A percentile compares a stretch with the other conserved stretches of the same genome.
Evolutionary conservation across 257 asterid species (phyloP).

Genomic region (Mentha longifolia): DNA sequence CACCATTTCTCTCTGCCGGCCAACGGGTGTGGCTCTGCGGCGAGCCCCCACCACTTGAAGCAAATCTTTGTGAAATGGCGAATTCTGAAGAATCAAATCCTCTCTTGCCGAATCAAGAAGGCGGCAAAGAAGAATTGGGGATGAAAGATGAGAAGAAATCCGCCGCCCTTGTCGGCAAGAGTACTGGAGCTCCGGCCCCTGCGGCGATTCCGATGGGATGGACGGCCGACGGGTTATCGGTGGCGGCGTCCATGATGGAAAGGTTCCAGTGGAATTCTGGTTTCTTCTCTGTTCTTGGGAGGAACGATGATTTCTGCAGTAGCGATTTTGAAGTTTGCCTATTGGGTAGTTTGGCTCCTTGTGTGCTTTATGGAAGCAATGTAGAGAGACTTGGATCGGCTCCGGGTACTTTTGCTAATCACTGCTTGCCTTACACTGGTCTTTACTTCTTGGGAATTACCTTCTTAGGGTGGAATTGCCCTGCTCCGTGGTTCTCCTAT

Average conservation of each 20-base stretch:
- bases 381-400: slow-evolving; percentile 74
- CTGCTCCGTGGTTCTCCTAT: slow-evolving; percentile 87
- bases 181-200: slow-evolving; percentile 33
- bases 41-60: no score
- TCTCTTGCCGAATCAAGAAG: slow-evolving; percentile 49
- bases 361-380: no score
- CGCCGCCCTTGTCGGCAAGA: slow-evolving; percentile 37
- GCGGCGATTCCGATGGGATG: no score
- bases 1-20: no score
- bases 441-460: slow-evolving; percentile 73
- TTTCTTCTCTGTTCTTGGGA: no score
- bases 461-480: slow-evolving; percentile 75
- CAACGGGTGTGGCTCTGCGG: no score
- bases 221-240: no score
- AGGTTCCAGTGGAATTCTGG: no score
- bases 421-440: slow-evolving; percentile 89
- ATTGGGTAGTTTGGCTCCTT: no score
- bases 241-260: no score
- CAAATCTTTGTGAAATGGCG: slow-evolving; percentile 46
- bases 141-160: slow-evolving; percentile 38
- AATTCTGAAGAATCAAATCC: slow-evolving; percentile 68
- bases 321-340: no score
- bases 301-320: no score
- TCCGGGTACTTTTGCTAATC: slow-evolving; percentile 73
- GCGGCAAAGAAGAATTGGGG: slow-evolving; percentile 30